Evolutionary conservation across 768 basidiomycete species (phyloP).

Genomic region (Dioszegia hungarica): DNA sequence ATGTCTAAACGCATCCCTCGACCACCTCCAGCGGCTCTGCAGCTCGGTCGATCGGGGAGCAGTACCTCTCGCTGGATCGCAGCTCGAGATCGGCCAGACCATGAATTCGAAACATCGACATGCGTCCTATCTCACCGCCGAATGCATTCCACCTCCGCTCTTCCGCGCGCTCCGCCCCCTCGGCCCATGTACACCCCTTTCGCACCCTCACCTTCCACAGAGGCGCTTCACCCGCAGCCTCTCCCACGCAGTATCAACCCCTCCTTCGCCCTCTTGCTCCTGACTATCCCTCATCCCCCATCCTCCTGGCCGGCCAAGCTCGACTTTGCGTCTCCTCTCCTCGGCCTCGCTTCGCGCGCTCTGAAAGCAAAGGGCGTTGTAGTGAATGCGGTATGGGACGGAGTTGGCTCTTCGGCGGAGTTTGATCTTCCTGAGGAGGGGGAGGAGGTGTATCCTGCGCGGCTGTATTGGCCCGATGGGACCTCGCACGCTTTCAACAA

Average conservation of each 20-base stretch:
- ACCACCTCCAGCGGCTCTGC: too few species aligned
- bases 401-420: background rate
- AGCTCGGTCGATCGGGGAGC: too few species aligned
- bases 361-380: constrained; percentile 23
- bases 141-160: too few species aligned
- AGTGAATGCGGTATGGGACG: constrained; percentile 39
- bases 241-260: constrained; percentile 28
- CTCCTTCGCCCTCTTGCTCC: constrained; percentile 26
- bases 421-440: constrained; percentile 10
- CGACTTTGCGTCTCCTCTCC: constrained; percentile 30
- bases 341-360: constrained; percentile 12
- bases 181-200: too few species aligned
- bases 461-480: constrained; percentile 37
- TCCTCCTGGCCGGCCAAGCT: constrained; percentile 34
- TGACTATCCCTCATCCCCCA: constrained; percentile 33
- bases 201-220: too few species aligned
- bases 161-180: too few species aligned
- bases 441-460: constrained; percentile 26
- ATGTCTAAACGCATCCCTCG: too few species aligned
- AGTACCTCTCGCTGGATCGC: too few species aligned
- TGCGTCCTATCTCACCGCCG: too few species aligned
- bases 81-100: too few species aligned
- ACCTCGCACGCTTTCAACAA: background rate
- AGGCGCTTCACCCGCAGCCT: too few species aligned
- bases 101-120: too few species aligned